Evolutionary conservation across 2,329 filamentous ascomycete genomes (phyloP).

Genomic region (Alternaria brassicae): DNA sequence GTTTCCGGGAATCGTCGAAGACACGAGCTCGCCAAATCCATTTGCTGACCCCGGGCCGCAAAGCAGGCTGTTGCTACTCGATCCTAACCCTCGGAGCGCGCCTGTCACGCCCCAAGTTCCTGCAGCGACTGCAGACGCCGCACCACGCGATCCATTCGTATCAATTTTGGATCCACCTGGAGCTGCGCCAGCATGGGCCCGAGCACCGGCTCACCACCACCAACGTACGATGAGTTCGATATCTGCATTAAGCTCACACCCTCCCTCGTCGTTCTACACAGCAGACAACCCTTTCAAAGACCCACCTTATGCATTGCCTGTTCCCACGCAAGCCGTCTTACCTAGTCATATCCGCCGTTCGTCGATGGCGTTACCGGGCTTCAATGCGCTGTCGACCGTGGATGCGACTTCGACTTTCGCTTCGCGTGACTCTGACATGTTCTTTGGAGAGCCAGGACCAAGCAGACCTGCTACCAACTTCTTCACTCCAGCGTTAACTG

Average conservation of each 20-base stretch:
- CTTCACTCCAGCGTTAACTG: slow-evolving; percentile 27
- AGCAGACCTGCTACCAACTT: slow-evolving; percentile 41
- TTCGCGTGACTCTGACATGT: slow-evolving; percentile 36
- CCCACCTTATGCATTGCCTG: slow-evolving; percentile 29
- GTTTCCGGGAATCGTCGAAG: slow-evolving; percentile 40
- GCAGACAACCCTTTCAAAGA: slow-evolving; percentile 37
- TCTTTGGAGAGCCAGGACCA: slow-evolving; percentile 47
- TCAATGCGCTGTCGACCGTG: slow-evolving; percentile 19
- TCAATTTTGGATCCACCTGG: slow-evolving; percentile 39
- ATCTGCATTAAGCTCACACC: slow-evolving; percentile 42
- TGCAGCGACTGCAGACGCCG: slow-evolving; percentile 27
- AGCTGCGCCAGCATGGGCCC: slow-evolving; percentile 36
- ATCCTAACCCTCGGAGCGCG: slow-evolving; percentile 32
- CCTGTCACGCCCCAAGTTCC: slow-evolving; percentile 38
- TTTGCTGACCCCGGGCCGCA: slow-evolving; percentile 38
- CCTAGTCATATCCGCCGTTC: slow-evolving; percentile 31
- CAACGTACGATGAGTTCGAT: slow-evolving; percentile 39
- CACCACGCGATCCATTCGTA: slow-evolving; percentile 39
- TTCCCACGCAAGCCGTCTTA: slow-evolving; percentile 33
- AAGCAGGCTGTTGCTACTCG: slow-evolving; percentile 32
- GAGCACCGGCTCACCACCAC: slow-evolving; percentile 28
- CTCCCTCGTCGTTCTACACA: slow-evolving; percentile 38
- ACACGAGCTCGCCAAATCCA: slow-evolving; percentile 35
- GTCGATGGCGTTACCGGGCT: slow-evolving; percentile 30
- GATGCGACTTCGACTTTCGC: slow-evolving; percentile 32